Base-by-base conservation (phyloP, 768 basidiomycete species). In the Tubosaeta sp. region DNA sequence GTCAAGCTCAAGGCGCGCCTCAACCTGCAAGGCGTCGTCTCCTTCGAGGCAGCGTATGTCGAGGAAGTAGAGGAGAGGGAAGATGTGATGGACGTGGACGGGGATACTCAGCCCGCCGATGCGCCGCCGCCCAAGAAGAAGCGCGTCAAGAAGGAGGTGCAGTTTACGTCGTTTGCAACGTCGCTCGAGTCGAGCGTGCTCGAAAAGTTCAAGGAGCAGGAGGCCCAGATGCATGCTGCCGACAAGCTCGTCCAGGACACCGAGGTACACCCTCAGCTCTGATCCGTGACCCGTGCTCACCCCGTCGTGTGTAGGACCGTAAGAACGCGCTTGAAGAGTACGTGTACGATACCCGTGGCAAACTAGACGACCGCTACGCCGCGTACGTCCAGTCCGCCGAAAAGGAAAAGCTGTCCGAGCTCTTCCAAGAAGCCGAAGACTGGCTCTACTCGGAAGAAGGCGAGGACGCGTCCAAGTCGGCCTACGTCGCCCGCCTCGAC, bases 241-340 rank as follows among this genome's bases (percentile, higher is more conserved):
- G 97, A 99, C 74, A 97, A 95, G 77, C 88, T 98, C 56, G 95
- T 99, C 48, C 82, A 85, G 76, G 97, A 99, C 68, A 99, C 97
- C 52, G 95, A 97, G 84, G 92, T 91, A 57, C 33, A 81, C 73
- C 43, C 46, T 11, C 19, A 43, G 44, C n/a, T 8, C 22, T 17
- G 16, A 11, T 8, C 6, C 13, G 26, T 34, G 80, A 73, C 41
- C 25, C 27, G 13, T 11, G 19, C 48, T 39, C 19, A 48, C 6
- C 13, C n/a, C 13, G 3, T 4, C 9, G 11, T 2, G 42, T 22
- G 31, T 14, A 95, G 92, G 91, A 98, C 72, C 85, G 91, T 71
- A 99, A 97, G 76, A 99, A 99, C 67, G 94, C 95, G 5, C 84
- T 99, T 13, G 95, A 99, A 74, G 97, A 98, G 74, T 97, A 95